These are phyloP conservation scores for Debaryomyces tyrocola DNA, from an alignment of 805 yeast genomes.

Conservation along the genomic window DNA sequence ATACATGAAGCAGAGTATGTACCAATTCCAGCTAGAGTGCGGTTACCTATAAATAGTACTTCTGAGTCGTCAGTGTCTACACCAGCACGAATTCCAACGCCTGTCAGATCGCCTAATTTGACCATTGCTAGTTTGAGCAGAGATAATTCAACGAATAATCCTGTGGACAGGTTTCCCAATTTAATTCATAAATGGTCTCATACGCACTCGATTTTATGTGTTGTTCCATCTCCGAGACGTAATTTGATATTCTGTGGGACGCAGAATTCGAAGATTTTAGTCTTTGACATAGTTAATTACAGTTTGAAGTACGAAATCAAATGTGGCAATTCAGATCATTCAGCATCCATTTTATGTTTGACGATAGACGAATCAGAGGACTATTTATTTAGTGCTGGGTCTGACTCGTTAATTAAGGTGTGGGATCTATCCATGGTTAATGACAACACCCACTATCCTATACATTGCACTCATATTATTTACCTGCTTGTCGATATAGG, in stretches of 20 bases:
- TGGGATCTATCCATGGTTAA: conserved; percentile 60
- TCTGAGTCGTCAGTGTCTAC: conserved; percentile 15
- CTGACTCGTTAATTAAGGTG: conserved; percentile 84
- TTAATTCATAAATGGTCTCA: conserved; percentile 77
- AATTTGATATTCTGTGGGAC: conserved; percentile 83
- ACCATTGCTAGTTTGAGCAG: conserved; percentile 9
- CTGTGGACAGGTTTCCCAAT: conserved; percentile 15
- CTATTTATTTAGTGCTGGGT: conserved; percentile 77
- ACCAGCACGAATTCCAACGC: conserved; percentile 14
- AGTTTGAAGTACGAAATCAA: conserved; percentile 49
- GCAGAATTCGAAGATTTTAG: conserved; percentile 76
- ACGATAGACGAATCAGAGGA: conserved; percentile 53
- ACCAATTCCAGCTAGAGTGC: conserved; percentile 22
- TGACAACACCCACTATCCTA: conserved; percentile 7
- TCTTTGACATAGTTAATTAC: conserved; percentile 66
- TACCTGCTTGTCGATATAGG: conserved; percentile 89
- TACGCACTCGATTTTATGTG: conserved; percentile 70
- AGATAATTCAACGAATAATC: conserved; percentile 3
- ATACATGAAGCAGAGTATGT: conserved; percentile 38
- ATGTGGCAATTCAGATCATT: conserved; percentile 51
- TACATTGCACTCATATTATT: conserved; percentile 59
- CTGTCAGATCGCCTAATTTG: conserved; percentile 24
- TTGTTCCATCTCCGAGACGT: conserved; percentile 57
- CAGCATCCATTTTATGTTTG: conserved; percentile 74
- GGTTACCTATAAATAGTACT: conserved; percentile 28